Evolutionary conservation across 768 basidiomycete genomes (phyloP), one percentile per base, ranked within the genome.

Genomic region (Amanita pseudoporphyria): DNA sequence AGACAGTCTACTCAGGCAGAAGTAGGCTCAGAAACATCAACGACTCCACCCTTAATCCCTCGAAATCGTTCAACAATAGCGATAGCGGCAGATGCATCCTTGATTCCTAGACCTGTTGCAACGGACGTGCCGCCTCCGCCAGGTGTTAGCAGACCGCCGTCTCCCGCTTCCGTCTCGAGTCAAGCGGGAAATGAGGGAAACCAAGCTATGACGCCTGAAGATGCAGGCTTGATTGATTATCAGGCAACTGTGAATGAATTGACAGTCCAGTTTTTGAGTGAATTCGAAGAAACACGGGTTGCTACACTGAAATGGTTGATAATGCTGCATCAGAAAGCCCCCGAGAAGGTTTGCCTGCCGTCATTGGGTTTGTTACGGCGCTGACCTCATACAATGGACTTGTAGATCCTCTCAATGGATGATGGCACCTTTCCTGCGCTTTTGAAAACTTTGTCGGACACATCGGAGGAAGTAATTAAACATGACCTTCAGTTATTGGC

Each of bases 321-420:
- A 50, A 99, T 99, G 96, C 69, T 99, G 45, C 96, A 99, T 66
- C 88, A 94, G 63, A 97, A 98, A 60, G 92, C 93, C 10, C 96
- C 96, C 0, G 89, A 85, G 67, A 95, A 95, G 80, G 93, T 87
- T 53, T 40, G 60, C 47, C 9, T 45, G 19, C 16, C 16, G 3
- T 36, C 46, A 30, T 58, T 28, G 36, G n/a, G 45, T 31, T 30
- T 6, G 26, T 10, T 13, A 31, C 26, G 42, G 28, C 30, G 14
- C 39, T 40, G 19, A 45, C 26, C 16, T 45, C 32, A 44, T 40
- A 37, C n/a, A n/a, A n/a, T 21, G 24, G 10, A 28, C 50, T 6
- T 3, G 14, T 57, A 97, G 94, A 95, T 96, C 53, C 70, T 98
- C 38, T 87, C 91, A 0, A 87, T 95, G 81, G 91, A 97, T 58